phyloP scores from a whole-genome alignment of 2,329 filamentous ascomycete genomes.

The Xylariaceae sp. region DNA sequence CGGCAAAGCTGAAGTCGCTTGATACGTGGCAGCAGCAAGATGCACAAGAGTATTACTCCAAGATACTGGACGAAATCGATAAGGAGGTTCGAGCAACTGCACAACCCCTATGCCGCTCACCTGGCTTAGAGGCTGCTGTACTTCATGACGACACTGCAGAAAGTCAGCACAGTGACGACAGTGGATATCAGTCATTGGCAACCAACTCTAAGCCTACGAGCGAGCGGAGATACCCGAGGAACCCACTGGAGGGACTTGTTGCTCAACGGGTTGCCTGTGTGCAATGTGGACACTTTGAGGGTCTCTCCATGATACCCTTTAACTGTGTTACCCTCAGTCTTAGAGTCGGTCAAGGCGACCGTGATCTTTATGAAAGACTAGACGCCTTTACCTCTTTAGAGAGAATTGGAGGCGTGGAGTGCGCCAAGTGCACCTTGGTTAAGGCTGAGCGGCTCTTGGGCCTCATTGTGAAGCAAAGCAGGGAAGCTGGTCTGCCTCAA shows the following conservation, averaged over 20 bases:
- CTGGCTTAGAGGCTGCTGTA: conserved; percentile 37
- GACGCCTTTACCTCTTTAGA: conserved; percentile 83
- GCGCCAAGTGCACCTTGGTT: conserved; percentile 80
- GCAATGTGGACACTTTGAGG: conserved; percentile 79
- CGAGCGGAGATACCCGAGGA: conserved; percentile 45
- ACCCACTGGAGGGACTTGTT: conserved; percentile 80
- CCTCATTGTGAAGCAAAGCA: conserved; percentile 39
- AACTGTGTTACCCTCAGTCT: conserved; percentile 87
- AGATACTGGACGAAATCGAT: conserved; percentile 79
- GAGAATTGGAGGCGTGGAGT: conserved; percentile 82
- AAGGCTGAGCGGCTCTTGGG: conserved; percentile 45
- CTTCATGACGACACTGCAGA: conserved; percentile 37
- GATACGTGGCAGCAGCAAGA: conserved; percentile 95
- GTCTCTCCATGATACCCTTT: conserved; percentile 85
- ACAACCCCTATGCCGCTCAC: conserved; percentile 27
- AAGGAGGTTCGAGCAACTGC: conserved; percentile 60
- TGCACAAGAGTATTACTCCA: conserved; percentile 94
- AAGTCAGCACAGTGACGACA: conserved; percentile 52
- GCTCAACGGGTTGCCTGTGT: conserved; percentile 88
- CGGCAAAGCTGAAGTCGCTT: conserved; percentile 78
- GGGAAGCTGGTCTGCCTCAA: conserved; percentile 34
- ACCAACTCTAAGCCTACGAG: conserved; percentile 33
- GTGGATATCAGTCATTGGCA: conserved; percentile 48
- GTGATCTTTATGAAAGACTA: conserved; percentile 72
- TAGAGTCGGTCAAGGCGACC: conserved; percentile 53